phyloP scores from a whole-genome alignment of 2,329 filamentous ascomycete genomes.

The Cytospora piceae region DNA sequence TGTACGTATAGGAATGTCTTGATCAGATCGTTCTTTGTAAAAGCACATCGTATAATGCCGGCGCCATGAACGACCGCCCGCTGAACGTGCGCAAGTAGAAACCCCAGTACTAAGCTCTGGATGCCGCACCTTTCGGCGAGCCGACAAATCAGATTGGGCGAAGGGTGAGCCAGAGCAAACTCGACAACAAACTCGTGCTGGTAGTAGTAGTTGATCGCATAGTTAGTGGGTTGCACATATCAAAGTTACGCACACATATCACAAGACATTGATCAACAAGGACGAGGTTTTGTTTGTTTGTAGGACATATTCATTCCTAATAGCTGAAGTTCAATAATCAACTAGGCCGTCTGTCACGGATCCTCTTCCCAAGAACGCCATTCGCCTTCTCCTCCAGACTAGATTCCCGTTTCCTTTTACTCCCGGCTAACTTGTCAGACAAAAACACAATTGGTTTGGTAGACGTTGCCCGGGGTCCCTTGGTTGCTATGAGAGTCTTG shows the following conservation, averaged over 20 bases:
- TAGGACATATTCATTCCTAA: conserved; percentile 19
- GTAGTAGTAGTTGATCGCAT: too few species aligned
- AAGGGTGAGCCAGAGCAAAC: background rate
- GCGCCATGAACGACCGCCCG: background rate
- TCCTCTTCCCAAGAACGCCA: conserved; percentile 20
- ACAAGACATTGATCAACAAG: background rate
- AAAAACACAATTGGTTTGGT: conserved; percentile 16
- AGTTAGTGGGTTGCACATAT: too few species aligned
- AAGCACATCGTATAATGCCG: background rate
- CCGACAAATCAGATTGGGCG: background rate
- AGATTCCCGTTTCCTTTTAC: conserved; percentile 24
- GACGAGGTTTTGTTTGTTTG: background rate
- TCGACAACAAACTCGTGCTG: background rate
- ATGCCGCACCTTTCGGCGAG: too few species aligned
- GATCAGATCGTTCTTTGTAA: background rate
- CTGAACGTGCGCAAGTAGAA: background rate
- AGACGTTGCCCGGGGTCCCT: conserved; percentile 19
- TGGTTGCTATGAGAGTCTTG: conserved; percentile 2
- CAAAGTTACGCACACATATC: background rate
- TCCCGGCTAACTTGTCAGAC: conserved; percentile 26
- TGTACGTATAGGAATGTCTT: background rate
- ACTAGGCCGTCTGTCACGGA: conserved; percentile 16
- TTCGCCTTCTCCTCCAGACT: conserved; percentile 3
- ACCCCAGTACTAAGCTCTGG: too few species aligned
- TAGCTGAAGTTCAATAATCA: conserved; percentile 7